Percentiles rank a stretch among this genome's conserved stretches.
phyloP scores from a whole-genome alignment of 129 eudicot genomes.

The Glebionis coronaria region DNA sequence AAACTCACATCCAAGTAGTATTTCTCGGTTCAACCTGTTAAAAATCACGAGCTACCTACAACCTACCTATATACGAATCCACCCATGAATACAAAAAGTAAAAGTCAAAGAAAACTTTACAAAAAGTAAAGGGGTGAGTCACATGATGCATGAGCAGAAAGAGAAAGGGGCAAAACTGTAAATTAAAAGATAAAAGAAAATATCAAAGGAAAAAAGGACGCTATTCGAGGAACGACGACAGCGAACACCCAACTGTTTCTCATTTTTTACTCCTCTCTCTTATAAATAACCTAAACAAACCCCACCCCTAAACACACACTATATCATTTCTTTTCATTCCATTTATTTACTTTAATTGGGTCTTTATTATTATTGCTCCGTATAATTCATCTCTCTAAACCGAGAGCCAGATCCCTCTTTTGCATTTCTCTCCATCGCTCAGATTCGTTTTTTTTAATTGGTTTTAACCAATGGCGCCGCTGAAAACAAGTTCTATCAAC shows the following conservation, averaged over 20 bases:
- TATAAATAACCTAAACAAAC: slow-evolving; percentile 1
- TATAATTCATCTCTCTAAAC: no score
- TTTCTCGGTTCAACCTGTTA: no score
- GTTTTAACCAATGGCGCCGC: slow-evolving; percentile 22
- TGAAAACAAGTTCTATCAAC: slow-evolving; percentile 21
- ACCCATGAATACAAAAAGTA: not conserved
- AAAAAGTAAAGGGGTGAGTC: not conserved
- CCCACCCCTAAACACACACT: no score
- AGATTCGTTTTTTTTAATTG: no score
- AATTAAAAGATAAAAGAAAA: not conserved
- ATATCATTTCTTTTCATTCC: not conserved
- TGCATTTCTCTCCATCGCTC: no score
- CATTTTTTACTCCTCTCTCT: not conserved
- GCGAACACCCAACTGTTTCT: slow-evolving; percentile 31
- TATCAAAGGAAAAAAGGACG: slow-evolving; percentile 18
- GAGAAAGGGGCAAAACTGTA: slow-evolving; percentile 8
- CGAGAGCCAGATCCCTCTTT: no score
- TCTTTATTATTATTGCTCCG: no score
- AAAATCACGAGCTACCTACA: no score
- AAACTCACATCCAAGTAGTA: no score
- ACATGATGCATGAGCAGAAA: slow-evolving; percentile 1
- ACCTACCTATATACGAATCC: not conserved
- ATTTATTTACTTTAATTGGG: no score
- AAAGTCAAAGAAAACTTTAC: not conserved
- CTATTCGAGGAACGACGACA: slow-evolving; percentile 30